A percentile compares a stretch with the other conserved stretches of the same genome.
These are phyloP conservation scores for Mucor mucedo DNA, from an alignment of 371 early-diverging fungal genomes.

Conservation along the genomic window DNA sequence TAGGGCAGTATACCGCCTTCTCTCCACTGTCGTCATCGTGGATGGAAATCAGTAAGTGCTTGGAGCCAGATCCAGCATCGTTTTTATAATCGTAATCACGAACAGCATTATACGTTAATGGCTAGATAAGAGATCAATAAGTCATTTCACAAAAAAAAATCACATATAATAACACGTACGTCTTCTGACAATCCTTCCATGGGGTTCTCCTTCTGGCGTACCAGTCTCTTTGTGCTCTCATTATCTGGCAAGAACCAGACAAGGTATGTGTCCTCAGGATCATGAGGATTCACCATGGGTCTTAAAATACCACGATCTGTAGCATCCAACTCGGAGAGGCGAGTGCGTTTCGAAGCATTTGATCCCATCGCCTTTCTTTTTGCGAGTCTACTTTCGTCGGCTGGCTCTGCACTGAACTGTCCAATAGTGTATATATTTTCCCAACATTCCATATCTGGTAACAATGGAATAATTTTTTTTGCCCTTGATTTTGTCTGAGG, in stretches of 20 bases:
- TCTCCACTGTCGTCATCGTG: slow-evolving; percentile 33
- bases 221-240: slow-evolving; percentile 37
- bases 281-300: slow-evolving; percentile 61
- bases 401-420: slow-evolving; percentile 77
- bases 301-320: slow-evolving; percentile 63
- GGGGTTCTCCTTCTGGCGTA: slow-evolving; percentile 38
- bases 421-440: slow-evolving; percentile 70
- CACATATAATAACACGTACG: slow-evolving; percentile 12
- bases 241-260: slow-evolving; percentile 56
- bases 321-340: slow-evolving; percentile 39
- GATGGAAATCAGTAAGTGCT: slow-evolving; percentile 37
- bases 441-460: slow-evolving; percentile 77
- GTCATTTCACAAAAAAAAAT: not conserved
- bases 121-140: slow-evolving; percentile 16
- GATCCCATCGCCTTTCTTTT: slow-evolving; percentile 24
- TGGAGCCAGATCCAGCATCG: slow-evolving; percentile 33
- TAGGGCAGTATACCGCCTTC: slow-evolving; percentile 33
- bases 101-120: slow-evolving; percentile 41
- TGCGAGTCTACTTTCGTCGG: slow-evolving; percentile 48
- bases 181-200: slow-evolving; percentile 24
- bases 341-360: slow-evolving; percentile 13
- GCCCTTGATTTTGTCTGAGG: slow-evolving; percentile 76
- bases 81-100: slow-evolving; percentile 51
- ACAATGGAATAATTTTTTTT: slow-evolving; percentile 76
- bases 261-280: slow-evolving; percentile 53